Conservation (phyloP, 257 asterid genomes). For the Cinchona pubescens region DNA sequence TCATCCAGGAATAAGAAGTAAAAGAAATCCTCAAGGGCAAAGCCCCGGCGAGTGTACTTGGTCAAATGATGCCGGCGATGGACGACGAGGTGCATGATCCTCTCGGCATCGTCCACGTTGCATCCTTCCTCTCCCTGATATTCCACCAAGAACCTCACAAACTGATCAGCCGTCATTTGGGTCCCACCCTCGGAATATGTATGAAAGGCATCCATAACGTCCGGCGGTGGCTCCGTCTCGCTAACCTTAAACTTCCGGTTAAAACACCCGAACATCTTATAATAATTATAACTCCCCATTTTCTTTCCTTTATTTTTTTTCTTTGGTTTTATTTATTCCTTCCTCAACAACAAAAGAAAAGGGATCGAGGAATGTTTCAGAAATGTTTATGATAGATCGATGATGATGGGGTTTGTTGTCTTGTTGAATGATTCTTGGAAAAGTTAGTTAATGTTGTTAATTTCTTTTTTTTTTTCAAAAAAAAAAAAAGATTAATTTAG, state of each 20-base stretch:
- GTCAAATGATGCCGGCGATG: slow-evolving; percentile 50
- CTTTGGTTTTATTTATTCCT: not conserved
- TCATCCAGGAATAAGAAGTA: slow-evolving; percentile 71
- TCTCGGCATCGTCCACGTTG: slow-evolving; percentile 51
- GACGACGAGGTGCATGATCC: slow-evolving; percentile 51
- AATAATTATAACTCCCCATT: slow-evolving; percentile 89
- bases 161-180: slow-evolving; percentile 67
- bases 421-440: slow-evolving; percentile 14
- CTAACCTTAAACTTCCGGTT: slow-evolving; percentile 86
- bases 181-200: slow-evolving; percentile 48
- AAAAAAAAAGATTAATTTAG: not conserved
- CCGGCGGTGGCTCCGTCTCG: slow-evolving; percentile 88
- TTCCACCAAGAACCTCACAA: slow-evolving; percentile 53
- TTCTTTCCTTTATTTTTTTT: not conserved
- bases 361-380: not conserved
- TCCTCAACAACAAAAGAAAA: not conserved
- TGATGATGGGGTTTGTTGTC: not conserved
- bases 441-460: not conserved
- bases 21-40: slow-evolving; percentile 74
- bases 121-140: slow-evolving; percentile 57
- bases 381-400: not conserved
- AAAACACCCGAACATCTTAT: slow-evolving; percentile 87
- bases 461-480: not conserved
- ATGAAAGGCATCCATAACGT: slow-evolving; percentile 64
- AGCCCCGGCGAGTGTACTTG: slow-evolving; percentile 28